A percentile compares a stretch with the other conserved stretches of the same genome.
Conservation (phyloP, 2,329 filamentous ascomycete genomes). For the Thelonectria olida region DNA sequence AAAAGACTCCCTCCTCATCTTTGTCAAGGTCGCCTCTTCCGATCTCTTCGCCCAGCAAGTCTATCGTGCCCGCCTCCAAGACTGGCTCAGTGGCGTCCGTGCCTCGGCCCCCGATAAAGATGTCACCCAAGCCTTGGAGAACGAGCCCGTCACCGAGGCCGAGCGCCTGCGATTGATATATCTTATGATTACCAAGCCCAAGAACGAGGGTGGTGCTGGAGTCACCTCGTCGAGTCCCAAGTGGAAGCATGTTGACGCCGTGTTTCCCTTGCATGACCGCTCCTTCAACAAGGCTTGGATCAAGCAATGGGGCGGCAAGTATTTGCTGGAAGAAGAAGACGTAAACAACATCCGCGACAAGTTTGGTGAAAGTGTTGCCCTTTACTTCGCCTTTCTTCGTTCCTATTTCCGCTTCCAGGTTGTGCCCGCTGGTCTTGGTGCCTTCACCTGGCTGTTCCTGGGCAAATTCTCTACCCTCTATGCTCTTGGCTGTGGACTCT, state of each 20-base stretch:
- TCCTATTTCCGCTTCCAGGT: slow-evolving; percentile 87
- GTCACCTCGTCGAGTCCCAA: slow-evolving; percentile 74
- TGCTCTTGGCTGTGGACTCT: slow-evolving; percentile 80
- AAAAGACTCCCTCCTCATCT: slow-evolving; percentile 79
- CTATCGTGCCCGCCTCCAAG: slow-evolving; percentile 87
- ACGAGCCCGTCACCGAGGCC: slow-evolving; percentile 84
- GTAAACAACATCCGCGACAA: slow-evolving; percentile 79
- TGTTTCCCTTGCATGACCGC: slow-evolving; percentile 84
- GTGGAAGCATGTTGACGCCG: slow-evolving; percentile 76
- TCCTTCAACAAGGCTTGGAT: slow-evolving; percentile 80
- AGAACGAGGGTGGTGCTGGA: slow-evolving; percentile 80
- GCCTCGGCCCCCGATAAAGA: slow-evolving; percentile 79
- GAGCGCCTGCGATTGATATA: slow-evolving; percentile 90
- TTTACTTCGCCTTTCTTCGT: slow-evolving; percentile 95
- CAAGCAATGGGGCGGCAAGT: slow-evolving; percentile 77
- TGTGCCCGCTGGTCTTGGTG: slow-evolving; percentile 83
- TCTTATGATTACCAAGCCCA: slow-evolving; percentile 79
- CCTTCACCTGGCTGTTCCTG: slow-evolving; percentile 81
- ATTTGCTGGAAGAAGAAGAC: slow-evolving; percentile 70
- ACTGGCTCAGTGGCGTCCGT: slow-evolving; percentile 92
- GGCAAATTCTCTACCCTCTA: slow-evolving; percentile 87
- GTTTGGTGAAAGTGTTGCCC: slow-evolving; percentile 86
- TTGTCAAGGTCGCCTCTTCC: slow-evolving; percentile 81
- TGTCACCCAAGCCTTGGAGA: slow-evolving; percentile 71
- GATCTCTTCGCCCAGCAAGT: slow-evolving; percentile 81